Conservation (phyloP, 108 stramenopile species). For the Pseudonitzschia delicatissima region DNA sequence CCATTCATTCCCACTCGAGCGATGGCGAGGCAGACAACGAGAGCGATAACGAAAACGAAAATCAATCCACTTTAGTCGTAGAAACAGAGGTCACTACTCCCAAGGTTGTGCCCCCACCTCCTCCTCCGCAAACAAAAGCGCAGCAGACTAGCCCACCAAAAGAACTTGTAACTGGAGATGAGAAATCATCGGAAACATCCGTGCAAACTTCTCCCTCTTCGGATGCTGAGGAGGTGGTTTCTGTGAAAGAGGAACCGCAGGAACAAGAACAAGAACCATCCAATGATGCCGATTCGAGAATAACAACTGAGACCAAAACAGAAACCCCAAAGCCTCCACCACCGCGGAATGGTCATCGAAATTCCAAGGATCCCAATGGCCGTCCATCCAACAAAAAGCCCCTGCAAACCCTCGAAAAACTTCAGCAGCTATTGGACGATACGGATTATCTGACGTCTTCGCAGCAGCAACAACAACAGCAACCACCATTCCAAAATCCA, state of each 20-base stretch:
- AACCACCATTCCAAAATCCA: constrained; percentile 10
- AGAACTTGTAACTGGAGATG: no score
- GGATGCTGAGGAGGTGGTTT: no score
- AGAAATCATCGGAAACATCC: no score
- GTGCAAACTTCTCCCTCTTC: no score
- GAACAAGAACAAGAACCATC: not conserved
- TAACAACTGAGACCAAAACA: not conserved
- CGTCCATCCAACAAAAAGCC: constrained; percentile 40
- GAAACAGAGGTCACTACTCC: not conserved
- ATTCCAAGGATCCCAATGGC: not conserved
- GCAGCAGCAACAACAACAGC: not conserved
- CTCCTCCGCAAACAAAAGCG: no score
- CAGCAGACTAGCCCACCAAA: no score
- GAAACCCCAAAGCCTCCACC: not conserved
- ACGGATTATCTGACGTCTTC: constrained; percentile 72
- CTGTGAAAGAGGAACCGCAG: no score
- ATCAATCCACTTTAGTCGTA: no score
- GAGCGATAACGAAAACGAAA: not conserved
- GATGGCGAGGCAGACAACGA: not conserved
- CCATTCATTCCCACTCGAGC: not conserved
- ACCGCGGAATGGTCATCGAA: not conserved
- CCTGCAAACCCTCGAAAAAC: constrained; percentile 64
- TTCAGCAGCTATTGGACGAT: constrained; percentile 85
- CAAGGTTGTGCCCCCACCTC: no score
- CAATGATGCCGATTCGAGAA: not conserved